phyloP scores from a whole-genome alignment of 371 early-diverging fungal species.

The Rhizopus stolonifer region DNA sequence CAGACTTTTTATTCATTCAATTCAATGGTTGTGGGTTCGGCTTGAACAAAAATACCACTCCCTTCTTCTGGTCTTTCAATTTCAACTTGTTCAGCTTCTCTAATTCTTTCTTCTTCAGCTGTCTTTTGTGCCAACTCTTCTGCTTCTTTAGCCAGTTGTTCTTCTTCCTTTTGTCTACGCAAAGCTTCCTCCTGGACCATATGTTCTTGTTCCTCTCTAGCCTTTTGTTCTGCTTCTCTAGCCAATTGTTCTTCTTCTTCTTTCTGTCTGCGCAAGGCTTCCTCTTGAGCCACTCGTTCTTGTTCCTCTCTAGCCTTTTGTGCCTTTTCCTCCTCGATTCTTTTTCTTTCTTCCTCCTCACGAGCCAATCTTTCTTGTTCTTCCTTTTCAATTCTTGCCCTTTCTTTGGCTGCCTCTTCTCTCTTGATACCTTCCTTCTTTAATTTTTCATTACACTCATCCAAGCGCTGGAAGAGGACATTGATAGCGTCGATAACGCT shows the following conservation, averaged over 20 bases:
- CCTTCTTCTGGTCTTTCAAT: conserved; percentile 7
- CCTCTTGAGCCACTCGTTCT: conserved; percentile 7
- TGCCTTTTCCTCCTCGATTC: conserved; percentile 5
- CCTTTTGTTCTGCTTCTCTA: neutral
- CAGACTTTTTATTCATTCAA: neutral
- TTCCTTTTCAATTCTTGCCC: conserved; percentile 13
- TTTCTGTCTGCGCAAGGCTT: conserved; percentile 1
- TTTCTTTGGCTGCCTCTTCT: conserved; percentile 17
- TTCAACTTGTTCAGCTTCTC: neutral
- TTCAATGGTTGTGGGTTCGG: neutral
- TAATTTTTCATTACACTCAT: conserved; percentile 5
- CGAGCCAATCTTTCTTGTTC: conserved; percentile 17
- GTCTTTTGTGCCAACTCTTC: too few species aligned
- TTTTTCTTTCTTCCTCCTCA: conserved; percentile 8
- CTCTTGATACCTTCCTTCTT: conserved; percentile 14
- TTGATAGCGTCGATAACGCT: conserved; percentile 27
- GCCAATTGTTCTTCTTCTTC: conserved; percentile 8
- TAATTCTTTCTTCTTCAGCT: neutral
- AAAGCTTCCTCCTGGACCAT: conserved; percentile 5
- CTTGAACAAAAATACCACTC: conserved; percentile 5
- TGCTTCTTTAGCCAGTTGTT: conserved; percentile 1
- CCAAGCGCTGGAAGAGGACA: conserved; percentile 19
- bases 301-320: conserved; percentile 3
- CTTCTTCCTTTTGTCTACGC: conserved; percentile 16
- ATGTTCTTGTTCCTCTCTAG: neutral